Evolutionary conservation across 192 early-diverging fungal species (phyloP).

Genomic region (Backusella tuberculispora): DNA sequence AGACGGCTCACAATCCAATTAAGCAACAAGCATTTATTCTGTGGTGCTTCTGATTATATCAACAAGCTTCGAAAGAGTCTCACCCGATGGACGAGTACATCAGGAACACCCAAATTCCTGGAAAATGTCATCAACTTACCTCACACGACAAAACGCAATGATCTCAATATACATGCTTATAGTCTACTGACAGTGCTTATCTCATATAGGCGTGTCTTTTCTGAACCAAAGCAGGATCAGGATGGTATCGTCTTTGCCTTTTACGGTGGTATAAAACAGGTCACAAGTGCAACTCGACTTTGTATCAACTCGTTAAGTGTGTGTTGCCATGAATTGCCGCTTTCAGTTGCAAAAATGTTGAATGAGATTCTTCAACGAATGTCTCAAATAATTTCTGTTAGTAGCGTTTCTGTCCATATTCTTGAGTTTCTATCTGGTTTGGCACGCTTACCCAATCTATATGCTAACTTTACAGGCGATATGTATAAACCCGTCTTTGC

Average conservation of each 20-base stretch:
- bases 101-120: conserved; percentile 51
- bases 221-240: conserved; percentile 55
- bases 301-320: conserved; percentile 85
- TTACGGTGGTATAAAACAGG: conserved; percentile 69
- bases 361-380: conserved; percentile 72
- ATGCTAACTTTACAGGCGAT: conserved; percentile 75
- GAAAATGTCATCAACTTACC: conserved; percentile 63
- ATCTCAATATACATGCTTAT: conserved; percentile 67
- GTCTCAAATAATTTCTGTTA: conserved; percentile 81
- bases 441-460: conserved; percentile 76
- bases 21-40: conserved; percentile 74
- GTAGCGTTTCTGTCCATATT: conserved; percentile 79
- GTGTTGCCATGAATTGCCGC: conserved; percentile 81
- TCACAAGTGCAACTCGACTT: conserved; percentile 70
- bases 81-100: conserved; percentile 55
- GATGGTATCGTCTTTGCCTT: conserved; percentile 78
- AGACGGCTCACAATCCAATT: conserved; percentile 70
- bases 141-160: conserved; percentile 59
- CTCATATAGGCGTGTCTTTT: conserved; percentile 66
- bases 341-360: conserved; percentile 74
- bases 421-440: conserved; percentile 92
- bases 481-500: conserved; percentile 91
- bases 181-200: conserved; percentile 69
- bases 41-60: conserved; percentile 57
- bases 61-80: conserved; percentile 54